Evolutionary conservation across 805 yeast species (phyloP).

Genomic region (Nakazawaea pomicola): DNA sequence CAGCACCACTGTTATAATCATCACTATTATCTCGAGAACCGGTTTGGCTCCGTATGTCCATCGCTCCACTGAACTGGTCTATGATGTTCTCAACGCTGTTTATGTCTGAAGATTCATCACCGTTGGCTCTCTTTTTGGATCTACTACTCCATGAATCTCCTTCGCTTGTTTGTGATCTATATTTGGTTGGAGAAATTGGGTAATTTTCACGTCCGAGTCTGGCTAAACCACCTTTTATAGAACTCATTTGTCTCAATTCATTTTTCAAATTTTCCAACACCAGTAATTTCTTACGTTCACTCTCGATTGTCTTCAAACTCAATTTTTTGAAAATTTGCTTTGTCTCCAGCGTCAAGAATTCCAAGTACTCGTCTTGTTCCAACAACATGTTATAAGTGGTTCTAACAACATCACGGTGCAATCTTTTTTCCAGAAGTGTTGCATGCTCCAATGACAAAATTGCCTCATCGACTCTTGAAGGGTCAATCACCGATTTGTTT

Average conservation of each 20-base stretch:
- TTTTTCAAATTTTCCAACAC: constrained; percentile 64
- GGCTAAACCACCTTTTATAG: constrained; percentile 65
- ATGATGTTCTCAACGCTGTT: constrained; percentile 3
- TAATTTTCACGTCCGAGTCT: constrained; percentile 72
- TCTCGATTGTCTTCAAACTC: constrained; percentile 71
- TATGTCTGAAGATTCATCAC: constrained; percentile 1
- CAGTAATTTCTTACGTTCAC: constrained; percentile 74
- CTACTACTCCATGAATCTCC: constrained; percentile 36
- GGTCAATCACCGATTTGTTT: constrained; percentile 70
- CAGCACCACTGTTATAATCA: constrained; percentile 1
- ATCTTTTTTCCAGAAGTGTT: constrained; percentile 65
- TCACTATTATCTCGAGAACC: too few relatives aligned
- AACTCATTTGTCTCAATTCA: constrained; percentile 27
- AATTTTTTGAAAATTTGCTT: constrained; percentile 50
- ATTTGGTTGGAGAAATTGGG: constrained; percentile 30
- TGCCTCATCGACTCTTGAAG: constrained; percentile 88
- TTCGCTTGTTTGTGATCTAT: constrained; percentile 35
- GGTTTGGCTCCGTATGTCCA: too few relatives aligned
- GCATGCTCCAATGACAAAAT: constrained; percentile 75
- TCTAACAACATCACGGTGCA: constrained; percentile 72
- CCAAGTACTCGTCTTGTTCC: constrained; percentile 60
- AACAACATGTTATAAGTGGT: constrained; percentile 81
- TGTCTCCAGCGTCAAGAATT: constrained; percentile 53
- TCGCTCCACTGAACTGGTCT: constrained; percentile 11
- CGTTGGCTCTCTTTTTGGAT: constrained; percentile 21